These are phyloP conservation scores for Nigrospora osmanthi DNA, from an alignment of 2,329 filamentous ascomycete species.

Conservation along the genomic window DNA sequence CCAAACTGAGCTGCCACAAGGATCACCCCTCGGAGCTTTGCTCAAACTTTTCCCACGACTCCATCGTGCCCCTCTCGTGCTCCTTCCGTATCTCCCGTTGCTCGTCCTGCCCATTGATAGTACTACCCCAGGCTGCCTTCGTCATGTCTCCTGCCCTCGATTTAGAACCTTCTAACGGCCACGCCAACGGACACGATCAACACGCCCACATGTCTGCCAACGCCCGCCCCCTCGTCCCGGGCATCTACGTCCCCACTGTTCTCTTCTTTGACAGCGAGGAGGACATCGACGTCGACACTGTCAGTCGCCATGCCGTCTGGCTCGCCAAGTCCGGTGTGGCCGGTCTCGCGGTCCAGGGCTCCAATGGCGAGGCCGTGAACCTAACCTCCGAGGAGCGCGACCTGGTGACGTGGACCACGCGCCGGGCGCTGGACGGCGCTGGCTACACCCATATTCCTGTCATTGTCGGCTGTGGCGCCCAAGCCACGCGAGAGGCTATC, in stretches of 20 bases:
- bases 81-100: too few species aligned
- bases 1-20: too few species aligned
- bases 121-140: neutral
- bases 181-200: neutral
- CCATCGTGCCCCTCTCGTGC: too few species aligned
- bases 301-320: conserved; percentile 42
- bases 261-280: conserved; percentile 50
- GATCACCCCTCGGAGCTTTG: too few species aligned
- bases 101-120: too few species aligned
- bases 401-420: conserved; percentile 49
- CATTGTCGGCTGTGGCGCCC: conserved; percentile 59
- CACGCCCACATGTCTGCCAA: neutral
- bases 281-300: conserved; percentile 41
- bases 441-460: conserved; percentile 47
- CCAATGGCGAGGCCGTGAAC: conserved; percentile 67
- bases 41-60: too few species aligned
- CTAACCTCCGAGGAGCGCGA: conserved; percentile 55
- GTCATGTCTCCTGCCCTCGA: neutral
- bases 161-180: neutral
- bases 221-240: conserved; percentile 12
- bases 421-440: conserved; percentile 48
- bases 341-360: conserved; percentile 61
- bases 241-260: conserved; percentile 53
- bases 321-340: conserved; percentile 56
- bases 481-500: conserved; percentile 59